phyloP scores from a whole-genome alignment of 768 basidiomycete species.

The Phallus indusiatus region DNA sequence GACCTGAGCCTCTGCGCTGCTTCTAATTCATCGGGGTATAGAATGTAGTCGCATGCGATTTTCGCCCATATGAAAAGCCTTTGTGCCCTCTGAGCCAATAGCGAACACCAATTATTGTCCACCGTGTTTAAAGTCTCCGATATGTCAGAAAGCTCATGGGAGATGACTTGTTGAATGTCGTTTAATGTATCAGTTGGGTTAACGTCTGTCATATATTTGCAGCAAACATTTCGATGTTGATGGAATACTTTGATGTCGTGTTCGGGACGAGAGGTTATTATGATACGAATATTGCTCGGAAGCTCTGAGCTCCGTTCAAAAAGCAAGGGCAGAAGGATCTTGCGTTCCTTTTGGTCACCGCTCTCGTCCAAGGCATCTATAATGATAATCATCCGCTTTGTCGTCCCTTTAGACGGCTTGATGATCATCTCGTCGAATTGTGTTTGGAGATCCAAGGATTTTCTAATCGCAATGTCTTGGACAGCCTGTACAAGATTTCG shows the following conservation, averaged over 20 bases:
- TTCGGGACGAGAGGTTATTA: not conserved
- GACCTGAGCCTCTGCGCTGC: too few relatives aligned
- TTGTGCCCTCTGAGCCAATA: not conserved
- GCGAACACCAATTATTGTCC: not conserved
- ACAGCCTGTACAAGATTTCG: too few relatives aligned
- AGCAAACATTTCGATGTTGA: not conserved
- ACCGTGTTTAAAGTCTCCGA: not conserved
- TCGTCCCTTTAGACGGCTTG: not conserved
- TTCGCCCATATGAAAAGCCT: not conserved
- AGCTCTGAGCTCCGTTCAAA: constrained; percentile 14
- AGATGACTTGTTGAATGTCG: not conserved
- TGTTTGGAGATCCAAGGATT: not conserved
- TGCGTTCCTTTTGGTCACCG: too few relatives aligned
- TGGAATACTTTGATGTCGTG: not conserved
- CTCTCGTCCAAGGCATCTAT: too few relatives aligned
- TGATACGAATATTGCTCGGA: not conserved
- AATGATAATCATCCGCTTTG: constrained; percentile 24
- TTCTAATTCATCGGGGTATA: too few relatives aligned
- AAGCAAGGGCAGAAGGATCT: too few relatives aligned
- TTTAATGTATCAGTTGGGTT: not conserved
- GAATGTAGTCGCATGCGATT: not conserved
- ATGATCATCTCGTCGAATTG: not conserved
- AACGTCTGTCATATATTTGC: not conserved
- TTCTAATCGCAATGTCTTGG: not conserved
- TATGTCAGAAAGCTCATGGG: not conserved